These are phyloP conservation scores for Venturia oleaginea DNA, from an alignment of 2,329 filamentous ascomycete species.

Conservation along the genomic window DNA sequence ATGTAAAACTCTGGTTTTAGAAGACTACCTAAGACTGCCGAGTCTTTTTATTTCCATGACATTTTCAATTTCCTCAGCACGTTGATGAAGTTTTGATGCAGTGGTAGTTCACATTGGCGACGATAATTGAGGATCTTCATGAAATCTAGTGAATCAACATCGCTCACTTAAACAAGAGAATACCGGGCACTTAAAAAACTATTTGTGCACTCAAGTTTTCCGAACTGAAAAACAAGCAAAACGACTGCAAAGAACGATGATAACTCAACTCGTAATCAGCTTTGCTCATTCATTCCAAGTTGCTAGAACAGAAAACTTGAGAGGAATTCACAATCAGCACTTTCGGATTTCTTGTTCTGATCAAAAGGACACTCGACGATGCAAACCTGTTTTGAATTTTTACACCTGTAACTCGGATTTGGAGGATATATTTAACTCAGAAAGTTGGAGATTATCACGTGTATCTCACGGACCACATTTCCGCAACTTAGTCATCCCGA, in stretches of 20 bases:
- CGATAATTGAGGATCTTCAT: not conserved
- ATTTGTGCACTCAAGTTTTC: no score
- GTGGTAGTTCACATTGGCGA: not conserved
- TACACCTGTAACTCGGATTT: no score
- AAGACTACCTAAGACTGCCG: not conserved
- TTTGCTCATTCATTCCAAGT: not conserved
- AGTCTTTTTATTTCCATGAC: not conserved
- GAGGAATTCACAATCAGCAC: not conserved
- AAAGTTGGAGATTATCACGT: not conserved
- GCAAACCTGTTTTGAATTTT: not conserved
- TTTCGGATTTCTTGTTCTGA: not conserved
- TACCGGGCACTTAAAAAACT: no score
- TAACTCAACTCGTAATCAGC: no score
- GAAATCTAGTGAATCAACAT: not conserved
- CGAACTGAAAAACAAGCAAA: no score
- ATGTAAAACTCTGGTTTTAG: not conserved
- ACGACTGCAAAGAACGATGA: no score
- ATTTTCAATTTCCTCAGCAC: not conserved
- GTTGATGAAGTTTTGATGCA: not conserved
- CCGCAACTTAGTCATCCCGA: not conserved
- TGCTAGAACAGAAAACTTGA: not conserved
- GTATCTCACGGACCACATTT: not conserved
- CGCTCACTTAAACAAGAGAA: no score
- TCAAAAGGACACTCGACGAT: not conserved
- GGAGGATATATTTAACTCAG: no score